These are phyloP conservation scores for Eragrostis curvula DNA, from an alignment of 176 grass and related monocot species.

Conservation along the genomic window DNA sequence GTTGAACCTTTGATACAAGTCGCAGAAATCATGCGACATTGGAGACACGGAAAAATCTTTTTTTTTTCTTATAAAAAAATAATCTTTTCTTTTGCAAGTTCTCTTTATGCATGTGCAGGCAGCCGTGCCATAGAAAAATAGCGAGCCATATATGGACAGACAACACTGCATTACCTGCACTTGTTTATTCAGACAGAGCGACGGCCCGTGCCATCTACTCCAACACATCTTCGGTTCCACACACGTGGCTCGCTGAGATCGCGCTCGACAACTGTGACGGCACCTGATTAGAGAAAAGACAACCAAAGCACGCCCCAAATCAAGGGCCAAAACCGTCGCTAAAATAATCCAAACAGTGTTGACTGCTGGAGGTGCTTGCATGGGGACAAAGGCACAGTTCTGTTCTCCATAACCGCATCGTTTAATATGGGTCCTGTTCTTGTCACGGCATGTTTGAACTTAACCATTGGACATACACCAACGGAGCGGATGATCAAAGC, in stretches of 20 bases:
- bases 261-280: background rate
- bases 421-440: background rate
- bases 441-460: conserved; percentile 16
- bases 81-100: no score
- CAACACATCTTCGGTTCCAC: background rate
- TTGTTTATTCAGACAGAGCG: background rate
- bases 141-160: no score
- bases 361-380: background rate
- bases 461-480: background rate
- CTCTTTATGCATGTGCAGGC: no score
- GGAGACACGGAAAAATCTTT: no score
- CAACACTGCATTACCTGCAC: no score
- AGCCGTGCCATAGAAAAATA: no score
- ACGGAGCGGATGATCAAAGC: background rate
- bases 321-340: background rate
- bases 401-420: background rate
- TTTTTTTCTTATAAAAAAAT: no score
- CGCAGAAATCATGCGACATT: no score
- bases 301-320: background rate
- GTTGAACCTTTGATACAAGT: no score
- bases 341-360: background rate
- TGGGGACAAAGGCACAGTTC: background rate
- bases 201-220: no score
- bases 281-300: background rate
- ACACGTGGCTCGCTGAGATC: background rate